These are phyloP conservation scores for Plantago rigida DNA, from an alignment of 305 asterid genomes.

Conservation along the genomic window DNA sequence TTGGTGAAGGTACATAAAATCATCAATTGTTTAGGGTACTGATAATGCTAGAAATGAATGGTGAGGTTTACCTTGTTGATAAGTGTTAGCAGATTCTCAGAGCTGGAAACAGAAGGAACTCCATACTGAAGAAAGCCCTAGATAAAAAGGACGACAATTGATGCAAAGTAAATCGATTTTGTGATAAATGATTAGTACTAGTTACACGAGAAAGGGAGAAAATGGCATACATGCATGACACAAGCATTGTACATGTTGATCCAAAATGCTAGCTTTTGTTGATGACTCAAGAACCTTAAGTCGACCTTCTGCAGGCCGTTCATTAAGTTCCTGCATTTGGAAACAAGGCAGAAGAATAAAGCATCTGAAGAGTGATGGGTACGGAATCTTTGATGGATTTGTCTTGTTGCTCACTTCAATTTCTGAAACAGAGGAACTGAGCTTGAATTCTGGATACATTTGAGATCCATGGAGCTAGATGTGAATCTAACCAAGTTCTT, in stretches of 20 bases:
- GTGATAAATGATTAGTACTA: background rate
- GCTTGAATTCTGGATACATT: slow-evolving; percentile 61
- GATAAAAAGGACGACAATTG: background rate
- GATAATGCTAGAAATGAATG: background rate
- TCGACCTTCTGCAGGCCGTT: slow-evolving; percentile 72
- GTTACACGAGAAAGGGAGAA: slow-evolving; percentile 3
- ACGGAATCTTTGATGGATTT: background rate
- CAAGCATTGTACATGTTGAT: slow-evolving; percentile 95
- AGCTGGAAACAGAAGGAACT: slow-evolving; percentile 50
- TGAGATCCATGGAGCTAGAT: slow-evolving; percentile 58
- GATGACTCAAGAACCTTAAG: slow-evolving; percentile 54
- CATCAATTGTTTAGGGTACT: background rate
- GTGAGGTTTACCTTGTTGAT: slow-evolving; percentile 50
- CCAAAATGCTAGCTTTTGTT: slow-evolving; percentile 83
- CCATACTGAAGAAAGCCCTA: slow-evolving; percentile 85
- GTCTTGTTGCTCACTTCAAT: slow-evolving; percentile 43
- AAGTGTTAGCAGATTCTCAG: slow-evolving; percentile 46
- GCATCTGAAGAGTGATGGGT: too few relatives aligned
- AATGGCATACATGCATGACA: slow-evolving; percentile 63
- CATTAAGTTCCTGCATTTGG: slow-evolving; percentile 48
- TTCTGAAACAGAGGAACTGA: slow-evolving; percentile 63
- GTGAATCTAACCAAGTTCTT: slow-evolving; percentile 71
- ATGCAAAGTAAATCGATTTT: background rate
- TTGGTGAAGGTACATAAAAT: background rate
- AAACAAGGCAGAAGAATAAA: background rate